phyloP scores from a whole-genome alignment of 495 filamentous ascomycete genomes.

The Penicillium turbatum region DNA sequence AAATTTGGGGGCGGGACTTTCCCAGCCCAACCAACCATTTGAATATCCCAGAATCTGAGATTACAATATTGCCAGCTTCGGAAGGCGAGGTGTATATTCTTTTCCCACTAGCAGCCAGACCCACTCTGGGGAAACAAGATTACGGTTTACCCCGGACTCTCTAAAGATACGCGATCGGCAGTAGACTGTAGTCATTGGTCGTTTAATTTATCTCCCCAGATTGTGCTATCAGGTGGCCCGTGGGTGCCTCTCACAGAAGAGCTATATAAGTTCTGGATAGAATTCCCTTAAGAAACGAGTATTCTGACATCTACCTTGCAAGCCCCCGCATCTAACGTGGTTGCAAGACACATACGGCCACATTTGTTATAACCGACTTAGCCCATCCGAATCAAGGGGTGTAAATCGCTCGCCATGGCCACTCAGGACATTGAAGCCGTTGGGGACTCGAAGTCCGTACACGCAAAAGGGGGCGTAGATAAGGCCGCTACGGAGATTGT shows the following conservation, averaged over 20 bases:
- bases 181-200: not conserved
- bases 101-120: not conserved
- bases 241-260: not conserved
- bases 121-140: slow-evolving; percentile 1
- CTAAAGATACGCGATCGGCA: not conserved
- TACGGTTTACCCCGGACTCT: not conserved
- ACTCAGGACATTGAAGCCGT: not conserved
- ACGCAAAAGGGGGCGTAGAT: not conserved
- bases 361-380: no score
- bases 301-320: no score
- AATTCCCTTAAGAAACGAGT: no score
- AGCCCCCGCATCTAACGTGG: not conserved
- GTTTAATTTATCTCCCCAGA: not conserved
- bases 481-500: not conserved
- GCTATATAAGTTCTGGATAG: not conserved
- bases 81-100: not conserved
- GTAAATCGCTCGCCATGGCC: not conserved
- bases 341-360: no score
- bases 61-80: not conserved
- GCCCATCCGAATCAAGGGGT: no score
- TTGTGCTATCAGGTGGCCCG: not conserved
- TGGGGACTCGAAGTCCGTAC: not conserved
- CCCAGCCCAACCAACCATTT: not conserved
- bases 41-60: no score
- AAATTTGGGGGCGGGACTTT: not conserved